These are phyloP conservation scores for Murraya koenigii DNA, from an alignment of 345 rosid genomes.

Conservation along the genomic window DNA sequence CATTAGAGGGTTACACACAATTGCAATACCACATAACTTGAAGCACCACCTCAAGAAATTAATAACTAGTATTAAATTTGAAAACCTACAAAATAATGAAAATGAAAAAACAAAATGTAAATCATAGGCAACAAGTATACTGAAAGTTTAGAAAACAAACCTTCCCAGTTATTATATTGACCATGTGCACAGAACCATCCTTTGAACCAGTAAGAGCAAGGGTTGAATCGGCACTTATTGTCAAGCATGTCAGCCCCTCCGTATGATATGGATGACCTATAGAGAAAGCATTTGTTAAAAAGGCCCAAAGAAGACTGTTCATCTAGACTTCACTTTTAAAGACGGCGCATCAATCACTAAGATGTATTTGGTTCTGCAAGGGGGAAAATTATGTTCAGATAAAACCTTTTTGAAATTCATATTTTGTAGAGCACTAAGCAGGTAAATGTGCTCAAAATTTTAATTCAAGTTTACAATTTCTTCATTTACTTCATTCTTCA, in stretches of 20 bases:
- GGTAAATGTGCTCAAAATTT: no score
- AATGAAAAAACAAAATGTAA: background rate
- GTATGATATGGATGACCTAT: constrained; percentile 88
- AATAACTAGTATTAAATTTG: background rate
- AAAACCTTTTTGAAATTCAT: background rate
- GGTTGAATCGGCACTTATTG: constrained; percentile 69
- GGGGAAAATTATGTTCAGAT: background rate
- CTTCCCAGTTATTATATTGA: constrained; percentile 78
- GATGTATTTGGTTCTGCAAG: background rate
- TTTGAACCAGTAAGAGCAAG: constrained; percentile 80
- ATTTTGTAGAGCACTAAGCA: background rate
- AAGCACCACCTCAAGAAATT: background rate
- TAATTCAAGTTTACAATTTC: background rate
- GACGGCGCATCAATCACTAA: background rate
- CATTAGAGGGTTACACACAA: background rate
- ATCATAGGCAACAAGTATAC: no score
- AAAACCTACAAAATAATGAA: background rate
- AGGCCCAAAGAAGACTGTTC: background rate
- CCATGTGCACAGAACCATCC: constrained; percentile 77
- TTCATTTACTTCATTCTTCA: background rate
- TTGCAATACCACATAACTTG: background rate
- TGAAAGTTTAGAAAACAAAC: constrained; percentile 41
- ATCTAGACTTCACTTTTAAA: background rate
- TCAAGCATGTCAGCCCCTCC: constrained; percentile 74
- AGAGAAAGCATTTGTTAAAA: constrained; percentile 11